phyloP scores from a whole-genome alignment of 495 filamentous ascomycete species.

The Choiromyces venosus region DNA sequence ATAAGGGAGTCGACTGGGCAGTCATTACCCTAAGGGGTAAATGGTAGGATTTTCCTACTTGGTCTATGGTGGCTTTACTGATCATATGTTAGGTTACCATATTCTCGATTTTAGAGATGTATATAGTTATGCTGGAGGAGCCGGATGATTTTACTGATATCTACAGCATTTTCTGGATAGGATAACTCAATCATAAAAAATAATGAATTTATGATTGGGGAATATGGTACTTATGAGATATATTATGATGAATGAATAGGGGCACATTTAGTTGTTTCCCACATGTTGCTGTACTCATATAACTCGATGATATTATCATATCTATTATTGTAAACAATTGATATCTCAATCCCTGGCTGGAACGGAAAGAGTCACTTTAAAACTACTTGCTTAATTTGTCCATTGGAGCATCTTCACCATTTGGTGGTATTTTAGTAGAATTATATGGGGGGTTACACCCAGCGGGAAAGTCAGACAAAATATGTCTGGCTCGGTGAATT shows the following conservation, averaged over 20 bases:
- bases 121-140: background rate
- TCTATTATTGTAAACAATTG: background rate
- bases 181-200: background rate
- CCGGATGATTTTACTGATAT: background rate
- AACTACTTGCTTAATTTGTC: background rate
- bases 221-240: background rate
- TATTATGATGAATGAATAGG: background rate
- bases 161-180: background rate
- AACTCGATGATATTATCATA: background rate
- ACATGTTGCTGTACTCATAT: background rate
- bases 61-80: background rate
- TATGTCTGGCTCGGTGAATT: background rate
- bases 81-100: slow-evolving; percentile 26
- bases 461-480: background rate
- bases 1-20: slow-evolving; percentile 73
- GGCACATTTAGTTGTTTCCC: background rate
- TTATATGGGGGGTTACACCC: background rate
- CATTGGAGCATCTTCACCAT: background rate
- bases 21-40: slow-evolving; percentile 89
- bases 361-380: background rate
- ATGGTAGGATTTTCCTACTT: slow-evolving; percentile 58
- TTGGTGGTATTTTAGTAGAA: background rate
- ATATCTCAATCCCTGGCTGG: background rate
- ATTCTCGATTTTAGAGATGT: slow-evolving; percentile 31
- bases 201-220: background rate